Percentiles rank a stretch among this genome's conserved stretches.
These are phyloP conservation scores for Aristolochia californica DNA, from an alignment of 164 flowering plant genomes.

Conservation along the genomic window DNA sequence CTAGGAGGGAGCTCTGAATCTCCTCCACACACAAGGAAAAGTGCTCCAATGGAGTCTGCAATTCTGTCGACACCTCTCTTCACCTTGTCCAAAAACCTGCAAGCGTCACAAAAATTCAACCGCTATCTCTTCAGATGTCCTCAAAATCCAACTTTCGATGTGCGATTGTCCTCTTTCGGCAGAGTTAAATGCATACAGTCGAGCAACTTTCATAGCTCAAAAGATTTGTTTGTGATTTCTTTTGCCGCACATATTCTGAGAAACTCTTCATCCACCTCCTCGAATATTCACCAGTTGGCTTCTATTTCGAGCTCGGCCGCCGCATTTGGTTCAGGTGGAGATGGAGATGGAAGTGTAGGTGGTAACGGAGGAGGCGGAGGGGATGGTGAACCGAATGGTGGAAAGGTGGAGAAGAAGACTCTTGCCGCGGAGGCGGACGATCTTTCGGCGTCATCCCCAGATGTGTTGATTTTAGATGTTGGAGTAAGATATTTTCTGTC, in stretches of 20 bases:
- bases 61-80: slow-evolving; percentile 19
- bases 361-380: slow-evolving; percentile 40
- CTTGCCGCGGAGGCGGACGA: slow-evolving; percentile 34
- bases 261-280: slow-evolving; percentile 7
- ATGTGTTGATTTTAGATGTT: slow-evolving; percentile 80
- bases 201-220: slow-evolving; percentile 5
- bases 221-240: slow-evolving; percentile 3
- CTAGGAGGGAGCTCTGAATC: too few relatives aligned
- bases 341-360: slow-evolving; percentile 27
- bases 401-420: slow-evolving; percentile 23
- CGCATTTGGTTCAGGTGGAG: slow-evolving; percentile 24
- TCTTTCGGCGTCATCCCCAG: slow-evolving; percentile 35
- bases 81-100: slow-evolving; percentile 32
- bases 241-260: slow-evolving; percentile 10
- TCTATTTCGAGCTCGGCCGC: slow-evolving; percentile 22
- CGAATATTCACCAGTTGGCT: slow-evolving; percentile 10
- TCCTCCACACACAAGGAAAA: background rate
- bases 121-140: slow-evolving; percentile 14
- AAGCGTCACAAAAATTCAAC: slow-evolving; percentile 7
- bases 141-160: slow-evolving; percentile 3
- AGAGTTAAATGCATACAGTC: slow-evolving; percentile 13
- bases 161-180: slow-evolving; percentile 8
- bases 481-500: slow-evolving; percentile 33
- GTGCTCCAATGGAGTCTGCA: slow-evolving; percentile 28
- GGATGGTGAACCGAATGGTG: slow-evolving; percentile 31